phyloP scores from a whole-genome alignment of 495 filamentous ascomycete genomes.

The Haplographium delicatum region DNA sequence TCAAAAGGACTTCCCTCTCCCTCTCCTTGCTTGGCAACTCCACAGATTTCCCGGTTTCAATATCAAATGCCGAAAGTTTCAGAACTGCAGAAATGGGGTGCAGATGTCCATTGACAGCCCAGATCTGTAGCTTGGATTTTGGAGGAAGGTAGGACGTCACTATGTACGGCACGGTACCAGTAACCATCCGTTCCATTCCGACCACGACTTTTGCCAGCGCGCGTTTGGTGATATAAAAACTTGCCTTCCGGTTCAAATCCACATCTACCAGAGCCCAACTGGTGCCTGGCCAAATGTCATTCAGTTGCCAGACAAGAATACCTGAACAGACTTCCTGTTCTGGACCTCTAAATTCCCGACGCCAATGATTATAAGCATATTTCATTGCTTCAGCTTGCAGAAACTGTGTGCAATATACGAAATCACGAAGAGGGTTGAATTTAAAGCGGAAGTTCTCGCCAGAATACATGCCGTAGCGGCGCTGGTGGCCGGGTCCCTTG shows the following conservation, averaged over 20 bases:
- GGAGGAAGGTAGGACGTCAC: constrained; percentile 41
- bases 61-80: constrained; percentile 57
- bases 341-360: constrained; percentile 57
- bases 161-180: constrained; percentile 35
- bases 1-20: constrained; percentile 42
- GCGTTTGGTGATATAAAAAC: constrained; percentile 70
- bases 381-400: constrained; percentile 75
- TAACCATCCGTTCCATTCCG: constrained; percentile 56
- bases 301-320: constrained; percentile 86
- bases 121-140: constrained; percentile 57
- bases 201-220: constrained; percentile 62
- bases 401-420: constrained; percentile 73
- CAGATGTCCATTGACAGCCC: constrained; percentile 57
- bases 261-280: constrained; percentile 79
- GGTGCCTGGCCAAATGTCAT: constrained; percentile 85
- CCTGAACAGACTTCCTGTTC: constrained; percentile 69
- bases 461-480: constrained; percentile 68
- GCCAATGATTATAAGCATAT: constrained; percentile 72
- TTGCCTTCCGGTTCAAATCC: constrained; percentile 66
- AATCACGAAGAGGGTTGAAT: constrained; percentile 42
- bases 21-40: constrained; percentile 36
- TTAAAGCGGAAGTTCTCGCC: constrained; percentile 63
- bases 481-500: constrained; percentile 75
- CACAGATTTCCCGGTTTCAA: constrained; percentile 54
- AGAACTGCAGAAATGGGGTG: constrained; percentile 43